Evolutionary conservation across 257 asterid genomes (phyloP), one percentile per base, ranked within the genome.

Genomic region (Ocimum tenuiflorum): DNA sequence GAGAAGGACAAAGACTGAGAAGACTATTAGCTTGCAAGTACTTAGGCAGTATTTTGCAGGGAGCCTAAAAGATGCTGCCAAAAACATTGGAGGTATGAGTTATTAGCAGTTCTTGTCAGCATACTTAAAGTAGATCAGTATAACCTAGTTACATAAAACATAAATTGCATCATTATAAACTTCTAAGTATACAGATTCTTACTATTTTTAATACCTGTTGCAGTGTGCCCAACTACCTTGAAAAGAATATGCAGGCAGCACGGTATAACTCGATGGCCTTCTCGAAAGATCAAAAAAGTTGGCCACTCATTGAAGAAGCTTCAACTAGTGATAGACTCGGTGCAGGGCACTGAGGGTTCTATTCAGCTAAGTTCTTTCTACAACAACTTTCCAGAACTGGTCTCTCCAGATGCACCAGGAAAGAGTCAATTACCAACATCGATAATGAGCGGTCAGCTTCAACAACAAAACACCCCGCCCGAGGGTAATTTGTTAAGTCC

Each of bases 161-260:
- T 7, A 36, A 36, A 27, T 1, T 27, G 31, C n/a, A 24, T 56
- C 45, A 42, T 45, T 15, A 17, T 47, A 49, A 35, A 17, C 24
- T 69, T n/a, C 29, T 2, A 4, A 2, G 0, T 39, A 39, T 9
- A 39, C 12, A 39, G 45, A 39, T 39, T 39, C 45, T 39, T 39
- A 39, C 45, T 35, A 12, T 41, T 31, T 59, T 14, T 13, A 22
- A 13, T 63, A 11, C 42, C 23, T 56, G 12, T 74, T 80, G 77
- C 96, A 89, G 95, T 89, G 58, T 89, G 95, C 58, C 96, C 95
- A 38, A 87, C 95, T 47, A 89, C 96, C 47, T 79, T 89, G 85
- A 86, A 86, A 75, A 89, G 95, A 67, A 89, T 89, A 78, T 89
- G 96, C 86, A 79, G 96, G 70, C 89, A 83, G 58, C 95, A 89